Evolutionary conservation across 139 green algal species (phyloP).

Genomic region (Limnomonas spitsbergensis): DNA sequence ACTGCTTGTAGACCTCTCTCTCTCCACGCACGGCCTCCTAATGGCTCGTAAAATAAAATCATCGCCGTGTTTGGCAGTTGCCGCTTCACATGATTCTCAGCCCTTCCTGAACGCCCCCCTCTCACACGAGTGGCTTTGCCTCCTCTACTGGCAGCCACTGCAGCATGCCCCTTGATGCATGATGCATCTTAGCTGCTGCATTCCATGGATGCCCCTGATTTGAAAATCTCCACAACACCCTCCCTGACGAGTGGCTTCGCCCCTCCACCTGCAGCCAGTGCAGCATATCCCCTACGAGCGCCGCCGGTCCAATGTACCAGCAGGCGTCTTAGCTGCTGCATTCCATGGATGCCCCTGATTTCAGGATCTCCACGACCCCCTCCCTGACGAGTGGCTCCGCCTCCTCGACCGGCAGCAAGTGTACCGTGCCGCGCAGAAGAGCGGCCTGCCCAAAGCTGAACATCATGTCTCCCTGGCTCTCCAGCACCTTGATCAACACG

Average conservation of each 20-base stretch:
- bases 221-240: slow-evolving; percentile 24
- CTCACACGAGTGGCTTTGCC: slow-evolving; percentile 31
- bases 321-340: no score
- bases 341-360: no score
- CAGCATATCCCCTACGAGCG: not conserved
- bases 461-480: slow-evolving; percentile 18
- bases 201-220: no score
- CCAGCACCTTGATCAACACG: slow-evolving; percentile 11
- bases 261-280: slow-evolving; percentile 19
- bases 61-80: no score
- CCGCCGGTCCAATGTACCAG: slow-evolving; percentile 11
- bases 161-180: slow-evolving; percentile 8
- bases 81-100: no score
- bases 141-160: slow-evolving; percentile 19
- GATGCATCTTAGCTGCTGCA: no score
- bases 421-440: not conserved
- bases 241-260: slow-evolving; percentile 33
- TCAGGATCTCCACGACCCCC: slow-evolving; percentile 26
- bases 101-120: slow-evolving; percentile 31
- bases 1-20: no score
- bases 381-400: slow-evolving; percentile 36
- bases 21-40: no score
- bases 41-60: no score
- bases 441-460: slow-evolving; percentile 18
- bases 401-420: slow-evolving; percentile 25